These are phyloP conservation scores for Cryphonectria radicalis DNA, from an alignment of 2,329 filamentous ascomycete genomes.

Conservation along the genomic window DNA sequence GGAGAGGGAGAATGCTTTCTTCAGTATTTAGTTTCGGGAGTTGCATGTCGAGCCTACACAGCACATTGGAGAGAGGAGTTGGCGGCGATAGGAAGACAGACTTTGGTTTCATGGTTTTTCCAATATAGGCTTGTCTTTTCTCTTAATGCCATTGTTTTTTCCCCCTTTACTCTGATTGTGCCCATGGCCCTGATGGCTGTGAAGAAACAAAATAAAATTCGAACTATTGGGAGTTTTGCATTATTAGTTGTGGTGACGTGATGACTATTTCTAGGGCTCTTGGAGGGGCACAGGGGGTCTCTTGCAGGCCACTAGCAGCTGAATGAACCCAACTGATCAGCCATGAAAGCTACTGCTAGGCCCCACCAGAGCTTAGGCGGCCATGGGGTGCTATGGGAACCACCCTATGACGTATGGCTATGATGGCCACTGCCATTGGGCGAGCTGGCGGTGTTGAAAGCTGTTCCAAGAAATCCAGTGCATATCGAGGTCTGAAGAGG, in stretches of 20 bases:
- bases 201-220: neutral
- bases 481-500: neutral
- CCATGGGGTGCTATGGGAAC: neutral
- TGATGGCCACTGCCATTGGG: constrained; percentile 6
- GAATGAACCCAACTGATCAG: neutral
- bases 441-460: neutral
- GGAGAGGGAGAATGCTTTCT: neutral
- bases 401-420: constrained; percentile 7
- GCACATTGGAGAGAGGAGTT: constrained; percentile 8
- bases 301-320: neutral
- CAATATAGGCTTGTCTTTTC: neutral
- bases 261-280: neutral
- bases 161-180: neutral
- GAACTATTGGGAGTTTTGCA: no score
- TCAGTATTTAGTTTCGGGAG: neutral
- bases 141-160: neutral
- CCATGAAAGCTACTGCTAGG: neutral
- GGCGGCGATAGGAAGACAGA: constrained; percentile 8
- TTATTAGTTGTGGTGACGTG: neutral
- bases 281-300: neutral
- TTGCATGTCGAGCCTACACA: constrained; percentile 3
- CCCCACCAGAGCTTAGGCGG: constrained; percentile 3
- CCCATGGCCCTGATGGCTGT: neutral
- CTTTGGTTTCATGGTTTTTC: neutral
- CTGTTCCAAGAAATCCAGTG: constrained; percentile 1